phyloP scores from a whole-genome alignment of 495 filamentous ascomycete genomes.

The Xeromyces bisporus region DNA sequence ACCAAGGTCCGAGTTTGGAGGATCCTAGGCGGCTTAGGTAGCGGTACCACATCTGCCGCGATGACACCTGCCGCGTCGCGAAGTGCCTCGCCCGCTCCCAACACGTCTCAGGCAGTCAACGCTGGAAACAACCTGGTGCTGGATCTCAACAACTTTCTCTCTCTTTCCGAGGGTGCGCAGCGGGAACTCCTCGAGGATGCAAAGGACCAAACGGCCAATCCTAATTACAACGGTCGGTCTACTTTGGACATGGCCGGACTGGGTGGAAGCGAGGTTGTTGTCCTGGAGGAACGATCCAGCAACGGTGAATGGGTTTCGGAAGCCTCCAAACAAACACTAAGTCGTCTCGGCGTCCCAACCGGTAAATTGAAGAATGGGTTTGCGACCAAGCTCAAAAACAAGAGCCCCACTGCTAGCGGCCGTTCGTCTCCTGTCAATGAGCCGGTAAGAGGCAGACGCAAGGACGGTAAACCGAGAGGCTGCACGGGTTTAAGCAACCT shows the following conservation, averaged over 20 bases:
- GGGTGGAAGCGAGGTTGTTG: slow-evolving; percentile 46
- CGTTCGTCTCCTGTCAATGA: slow-evolving; percentile 45
- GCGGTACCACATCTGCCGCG: slow-evolving; percentile 26
- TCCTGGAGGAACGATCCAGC: slow-evolving; percentile 60
- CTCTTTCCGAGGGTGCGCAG: slow-evolving; percentile 47
- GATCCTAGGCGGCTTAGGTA: slow-evolving; percentile 36
- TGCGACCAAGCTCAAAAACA: slow-evolving; percentile 19
- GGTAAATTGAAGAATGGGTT: slow-evolving; percentile 21
- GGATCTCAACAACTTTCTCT: slow-evolving; percentile 52
- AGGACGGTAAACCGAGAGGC: slow-evolving; percentile 48
- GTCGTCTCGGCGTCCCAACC: slow-evolving; percentile 23
- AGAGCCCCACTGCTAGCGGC: slow-evolving; percentile 31
- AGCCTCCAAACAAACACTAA: slow-evolving; percentile 22
- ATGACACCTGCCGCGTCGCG: slow-evolving; percentile 44
- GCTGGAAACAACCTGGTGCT: slow-evolving; percentile 51
- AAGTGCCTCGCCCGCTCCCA: slow-evolving; percentile 32
- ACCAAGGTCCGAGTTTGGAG: slow-evolving; percentile 71
- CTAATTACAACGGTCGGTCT: slow-evolving; percentile 60
- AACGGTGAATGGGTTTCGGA: slow-evolving; percentile 49
- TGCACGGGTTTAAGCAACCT: slow-evolving; percentile 73
- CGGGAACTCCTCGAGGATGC: slow-evolving; percentile 49
- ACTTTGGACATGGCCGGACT: slow-evolving; percentile 47
- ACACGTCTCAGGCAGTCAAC: slow-evolving; percentile 25
- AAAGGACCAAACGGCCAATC: slow-evolving; percentile 55
- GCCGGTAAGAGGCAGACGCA: slow-evolving; percentile 44